phyloP scores from a whole-genome alignment of 2,329 filamentous ascomycete species.

The Colletotrichum camelliae region DNA sequence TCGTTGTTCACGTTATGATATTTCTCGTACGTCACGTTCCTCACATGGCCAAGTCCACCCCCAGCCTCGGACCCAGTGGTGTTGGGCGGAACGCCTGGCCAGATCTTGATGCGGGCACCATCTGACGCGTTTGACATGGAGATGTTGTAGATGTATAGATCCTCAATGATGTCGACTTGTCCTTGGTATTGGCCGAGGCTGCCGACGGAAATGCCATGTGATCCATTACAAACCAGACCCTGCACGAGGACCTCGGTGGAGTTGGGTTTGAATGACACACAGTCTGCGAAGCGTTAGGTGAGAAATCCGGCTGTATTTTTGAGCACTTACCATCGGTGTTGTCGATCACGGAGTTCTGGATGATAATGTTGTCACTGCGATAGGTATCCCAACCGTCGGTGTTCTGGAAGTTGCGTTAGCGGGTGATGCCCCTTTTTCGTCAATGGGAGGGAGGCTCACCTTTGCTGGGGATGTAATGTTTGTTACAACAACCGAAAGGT shows the following conservation, averaged over 20 bases:
- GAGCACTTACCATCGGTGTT: conserved; percentile 58
- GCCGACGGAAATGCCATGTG: conserved; percentile 74
- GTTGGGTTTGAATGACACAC: conserved; percentile 78
- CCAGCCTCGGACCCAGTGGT: background rate
- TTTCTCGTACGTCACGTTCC: background rate
- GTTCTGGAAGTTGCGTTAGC: conserved; percentile 43
- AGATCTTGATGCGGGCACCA: conserved; percentile 76
- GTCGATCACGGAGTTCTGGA: conserved; percentile 68
- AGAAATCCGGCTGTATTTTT: accelerated
- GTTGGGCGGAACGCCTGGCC: conserved; percentile 54
- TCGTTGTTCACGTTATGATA: background rate
- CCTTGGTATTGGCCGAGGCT: conserved; percentile 72
- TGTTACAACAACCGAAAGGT: conserved; percentile 41
- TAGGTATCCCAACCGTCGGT: conserved; percentile 72
- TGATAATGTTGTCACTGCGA: conserved; percentile 64
- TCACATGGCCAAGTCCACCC: background rate
- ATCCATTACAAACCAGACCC: conserved; percentile 70
- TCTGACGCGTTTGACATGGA: conserved; percentile 65
- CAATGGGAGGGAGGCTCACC: accelerated
- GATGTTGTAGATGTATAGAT: conserved; percentile 68
- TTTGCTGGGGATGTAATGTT: conserved; percentile 38
- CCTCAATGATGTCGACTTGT: conserved; percentile 71
- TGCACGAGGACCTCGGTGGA: conserved; percentile 72
- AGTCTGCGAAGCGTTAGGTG: conserved; percentile 42
- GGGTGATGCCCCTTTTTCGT: background rate